A percentile compares a stretch with the other conserved stretches of the same genome.
Evolutionary conservation across 495 filamentous ascomycete genomes (phyloP).

Genomic region (Aspergillus biplanus): DNA sequence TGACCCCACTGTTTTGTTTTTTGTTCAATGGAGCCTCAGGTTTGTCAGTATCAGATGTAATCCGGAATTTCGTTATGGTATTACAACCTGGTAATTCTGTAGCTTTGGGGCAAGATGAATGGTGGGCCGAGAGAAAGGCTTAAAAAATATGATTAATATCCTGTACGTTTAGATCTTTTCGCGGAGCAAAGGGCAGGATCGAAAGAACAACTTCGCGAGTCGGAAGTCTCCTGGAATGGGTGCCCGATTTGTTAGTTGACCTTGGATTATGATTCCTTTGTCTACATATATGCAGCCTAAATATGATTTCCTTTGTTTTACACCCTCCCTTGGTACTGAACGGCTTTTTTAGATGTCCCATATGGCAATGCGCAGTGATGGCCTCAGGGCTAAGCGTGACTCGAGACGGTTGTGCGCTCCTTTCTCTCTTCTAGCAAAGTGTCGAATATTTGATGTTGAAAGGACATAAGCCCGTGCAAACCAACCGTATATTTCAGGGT

Average conservation of each 20-base stretch:
- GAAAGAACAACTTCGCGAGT: conserved; percentile 15
- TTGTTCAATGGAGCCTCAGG: conserved; percentile 34
- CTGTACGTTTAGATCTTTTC: conserved; percentile 55
- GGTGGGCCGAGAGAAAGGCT: conserved; percentile 24
- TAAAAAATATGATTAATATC: conserved; percentile 55
- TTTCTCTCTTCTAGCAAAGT: too few relatives aligned
- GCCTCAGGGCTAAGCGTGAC: too few relatives aligned
- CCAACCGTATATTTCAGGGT: too few relatives aligned
- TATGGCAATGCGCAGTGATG: too few relatives aligned
- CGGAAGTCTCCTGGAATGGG: conserved; percentile 19
- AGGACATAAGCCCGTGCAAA: too few relatives aligned
- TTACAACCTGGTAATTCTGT: conserved; percentile 25
- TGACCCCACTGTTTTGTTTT: conserved; percentile 54
- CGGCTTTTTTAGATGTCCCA: not conserved
- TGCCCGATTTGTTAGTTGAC: conserved; percentile 20
- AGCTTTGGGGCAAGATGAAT: conserved; percentile 27
- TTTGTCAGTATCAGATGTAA: conserved; percentile 24
- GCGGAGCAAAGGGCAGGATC: conserved; percentile 43
- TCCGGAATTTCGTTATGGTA: conserved; percentile 16
- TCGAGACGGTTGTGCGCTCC: too few relatives aligned
- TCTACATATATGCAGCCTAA: conserved; percentile 34
- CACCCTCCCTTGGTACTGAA: not conserved
- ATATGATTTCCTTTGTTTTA: conserved; percentile 39
- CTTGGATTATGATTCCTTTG: conserved; percentile 22
- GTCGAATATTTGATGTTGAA: too few relatives aligned